phyloP scores from a whole-genome alignment of 257 asterid genomes.

The Prunella vulgaris region DNA sequence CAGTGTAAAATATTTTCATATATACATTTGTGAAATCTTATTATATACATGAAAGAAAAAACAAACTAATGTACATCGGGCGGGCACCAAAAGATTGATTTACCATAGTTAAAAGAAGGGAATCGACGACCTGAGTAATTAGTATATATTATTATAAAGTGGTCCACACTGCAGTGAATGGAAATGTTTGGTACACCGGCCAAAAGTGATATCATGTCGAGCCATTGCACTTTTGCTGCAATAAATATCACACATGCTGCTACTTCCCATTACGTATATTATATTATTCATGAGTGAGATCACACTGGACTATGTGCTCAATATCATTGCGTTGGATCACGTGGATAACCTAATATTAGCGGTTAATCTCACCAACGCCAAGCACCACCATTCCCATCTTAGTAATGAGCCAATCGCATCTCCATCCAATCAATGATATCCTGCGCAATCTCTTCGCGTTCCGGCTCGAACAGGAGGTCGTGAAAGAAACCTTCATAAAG shows the following conservation, averaged over 20 bases:
- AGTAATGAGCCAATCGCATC: slow-evolving; percentile 35
- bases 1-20: too few relatives aligned
- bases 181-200: not conserved
- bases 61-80: too few relatives aligned
- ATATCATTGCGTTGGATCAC: not conserved
- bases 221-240: not conserved
- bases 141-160: not conserved
- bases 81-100: too few relatives aligned
- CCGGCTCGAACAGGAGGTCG: slow-evolving; percentile 95
- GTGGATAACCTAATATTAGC: not conserved
- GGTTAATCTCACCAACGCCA: slow-evolving; percentile 20
- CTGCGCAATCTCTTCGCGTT: slow-evolving; percentile 83
- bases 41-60: too few relatives aligned
- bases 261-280: slow-evolving; percentile 10
- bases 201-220: not conserved
- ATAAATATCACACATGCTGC: slow-evolving; percentile 6
- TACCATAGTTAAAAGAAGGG: too few relatives aligned
- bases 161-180: not conserved
- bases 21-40: too few relatives aligned
- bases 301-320: slow-evolving; percentile 2
- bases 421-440: slow-evolving; percentile 97
- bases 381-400: slow-evolving; percentile 19
- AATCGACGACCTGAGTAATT: too few relatives aligned
- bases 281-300: not conserved
- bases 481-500: slow-evolving; percentile 91